These are phyloP conservation scores for Gynandropsis gynandra DNA, from an alignment of 345 rosid genomes.

Conservation along the genomic window DNA sequence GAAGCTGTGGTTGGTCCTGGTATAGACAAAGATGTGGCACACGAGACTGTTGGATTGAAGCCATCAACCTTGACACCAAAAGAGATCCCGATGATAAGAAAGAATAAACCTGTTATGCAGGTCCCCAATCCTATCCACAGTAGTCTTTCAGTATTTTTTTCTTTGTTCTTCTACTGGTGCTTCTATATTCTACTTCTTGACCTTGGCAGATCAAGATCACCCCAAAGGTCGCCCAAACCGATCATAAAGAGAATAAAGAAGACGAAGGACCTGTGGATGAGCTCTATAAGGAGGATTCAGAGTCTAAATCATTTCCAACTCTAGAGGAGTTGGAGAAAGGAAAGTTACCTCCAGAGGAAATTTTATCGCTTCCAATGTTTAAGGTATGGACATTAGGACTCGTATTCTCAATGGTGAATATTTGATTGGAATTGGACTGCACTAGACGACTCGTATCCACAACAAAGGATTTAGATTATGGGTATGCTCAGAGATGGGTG, in stretches of 20 bases:
- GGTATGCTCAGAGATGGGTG: too few relatives aligned
- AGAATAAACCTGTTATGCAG: conserved; percentile 79
- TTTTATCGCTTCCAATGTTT: conserved; percentile 80
- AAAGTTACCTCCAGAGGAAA: conserved; percentile 79
- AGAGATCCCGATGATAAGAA: conserved; percentile 76
- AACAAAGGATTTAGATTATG: too few relatives aligned
- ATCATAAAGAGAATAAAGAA: conserved; percentile 40
- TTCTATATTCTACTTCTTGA: conserved; percentile 19
- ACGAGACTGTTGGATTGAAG: conserved; percentile 83
- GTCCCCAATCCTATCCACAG: conserved; percentile 25
- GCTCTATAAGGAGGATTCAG: conserved; percentile 32
- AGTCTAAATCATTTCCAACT: conserved; percentile 39
- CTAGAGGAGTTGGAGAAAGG: conserved; percentile 62
- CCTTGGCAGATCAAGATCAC: conserved; percentile 60
- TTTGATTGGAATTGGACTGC: background rate
- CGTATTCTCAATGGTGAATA: conserved; percentile 9
- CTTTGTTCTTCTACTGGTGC: conserved; percentile 3
- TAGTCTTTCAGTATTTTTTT: conserved; percentile 1
- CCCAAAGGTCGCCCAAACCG: conserved; percentile 46
- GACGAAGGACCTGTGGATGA: conserved; percentile 35
- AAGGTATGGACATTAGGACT: conserved; percentile 46
- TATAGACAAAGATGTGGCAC: conserved; percentile 56
- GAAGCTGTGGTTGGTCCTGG: conserved; percentile 80
- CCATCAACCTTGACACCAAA: conserved; percentile 71
- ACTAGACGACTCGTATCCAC: too few relatives aligned